Evolutionary conservation across 345 rosid species (phyloP).

Genomic region (Populus deltoides): DNA sequence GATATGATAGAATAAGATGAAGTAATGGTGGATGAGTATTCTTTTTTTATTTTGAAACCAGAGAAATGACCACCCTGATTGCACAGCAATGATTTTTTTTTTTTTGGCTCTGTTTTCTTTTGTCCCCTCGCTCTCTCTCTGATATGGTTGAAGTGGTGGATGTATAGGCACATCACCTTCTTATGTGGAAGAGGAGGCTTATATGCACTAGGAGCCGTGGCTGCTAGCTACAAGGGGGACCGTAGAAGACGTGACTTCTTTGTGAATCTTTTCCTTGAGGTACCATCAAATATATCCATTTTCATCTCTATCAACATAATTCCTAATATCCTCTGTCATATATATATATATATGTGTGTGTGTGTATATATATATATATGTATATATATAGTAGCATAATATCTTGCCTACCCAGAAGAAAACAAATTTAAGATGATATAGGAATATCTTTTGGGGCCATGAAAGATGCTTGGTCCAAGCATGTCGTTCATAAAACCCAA

Average conservation of each 20-base stretch:
- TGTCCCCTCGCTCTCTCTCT: neutral
- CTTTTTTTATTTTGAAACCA: no score
- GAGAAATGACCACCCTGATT: no score
- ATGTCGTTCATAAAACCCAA: no score
- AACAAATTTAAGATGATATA: neutral
- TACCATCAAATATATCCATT: constrained; percentile 6
- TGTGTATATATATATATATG: no score
- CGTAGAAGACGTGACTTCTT: constrained; percentile 44
- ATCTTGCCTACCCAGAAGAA: neutral
- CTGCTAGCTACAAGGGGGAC: constrained; percentile 54
- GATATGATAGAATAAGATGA: no score
- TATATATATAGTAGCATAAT: neutral
- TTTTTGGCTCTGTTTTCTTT: no score
- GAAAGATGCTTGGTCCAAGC: neutral
- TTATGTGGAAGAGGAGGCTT: constrained; percentile 89
- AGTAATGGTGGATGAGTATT: no score
- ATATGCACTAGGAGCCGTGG: constrained; percentile 72
- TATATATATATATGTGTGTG: no score
- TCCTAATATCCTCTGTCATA: no score
- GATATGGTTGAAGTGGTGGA: no score
- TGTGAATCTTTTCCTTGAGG: constrained; percentile 67
- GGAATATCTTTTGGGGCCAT: neutral
- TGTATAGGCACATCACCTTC: constrained; percentile 71
- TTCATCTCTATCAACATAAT: neutral
- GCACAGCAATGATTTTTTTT: no score